Percentiles rank a stretch among this genome's conserved stretches.
Conservation (phyloP, 2,329 filamentous ascomycete species). For the Paraphaeosphaeria sporulosa region DNA sequence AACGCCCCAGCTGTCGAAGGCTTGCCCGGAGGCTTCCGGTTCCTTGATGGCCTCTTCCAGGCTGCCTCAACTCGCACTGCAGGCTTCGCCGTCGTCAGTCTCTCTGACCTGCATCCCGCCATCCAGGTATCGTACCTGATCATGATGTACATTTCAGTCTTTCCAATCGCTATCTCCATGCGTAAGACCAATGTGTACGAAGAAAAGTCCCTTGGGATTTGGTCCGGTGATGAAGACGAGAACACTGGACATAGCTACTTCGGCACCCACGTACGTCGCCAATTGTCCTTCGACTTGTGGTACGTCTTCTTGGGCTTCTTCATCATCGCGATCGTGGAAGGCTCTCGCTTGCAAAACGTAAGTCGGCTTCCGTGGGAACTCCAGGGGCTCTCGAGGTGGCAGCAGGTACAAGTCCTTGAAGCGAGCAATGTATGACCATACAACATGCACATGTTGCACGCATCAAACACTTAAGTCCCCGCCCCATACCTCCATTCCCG, state of each 20-base stretch:
- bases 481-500: background rate
- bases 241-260: constrained; percentile 80
- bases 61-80: constrained; percentile 89
- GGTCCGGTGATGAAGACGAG: constrained; percentile 60
- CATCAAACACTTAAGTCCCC: background rate
- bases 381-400: background rate
- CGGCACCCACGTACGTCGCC: constrained; percentile 86
- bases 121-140: constrained; percentile 94
- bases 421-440: constrained; percentile 2
- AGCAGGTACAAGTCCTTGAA: constrained; percentile 1
- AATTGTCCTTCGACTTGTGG: constrained; percentile 97
- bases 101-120: constrained; percentile 82
- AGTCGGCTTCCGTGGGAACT: background rate
- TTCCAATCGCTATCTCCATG: constrained; percentile 94
- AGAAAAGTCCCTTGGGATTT: constrained; percentile 83
- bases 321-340: constrained; percentile 89
- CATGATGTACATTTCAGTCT: constrained; percentile 99
- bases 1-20: constrained; percentile 72
- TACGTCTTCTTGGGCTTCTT: constrained; percentile 95
- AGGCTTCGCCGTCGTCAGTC: constrained; percentile 82
- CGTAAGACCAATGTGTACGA: constrained; percentile 96
- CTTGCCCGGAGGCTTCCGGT: constrained; percentile 75
- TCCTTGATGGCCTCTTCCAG: constrained; percentile 90
- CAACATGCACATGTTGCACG: background rate
- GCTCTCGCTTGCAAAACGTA: constrained; percentile 67